phyloP scores from a whole-genome alignment of 2,329 filamentous ascomycete species.

The Xylariaceae sp. region DNA sequence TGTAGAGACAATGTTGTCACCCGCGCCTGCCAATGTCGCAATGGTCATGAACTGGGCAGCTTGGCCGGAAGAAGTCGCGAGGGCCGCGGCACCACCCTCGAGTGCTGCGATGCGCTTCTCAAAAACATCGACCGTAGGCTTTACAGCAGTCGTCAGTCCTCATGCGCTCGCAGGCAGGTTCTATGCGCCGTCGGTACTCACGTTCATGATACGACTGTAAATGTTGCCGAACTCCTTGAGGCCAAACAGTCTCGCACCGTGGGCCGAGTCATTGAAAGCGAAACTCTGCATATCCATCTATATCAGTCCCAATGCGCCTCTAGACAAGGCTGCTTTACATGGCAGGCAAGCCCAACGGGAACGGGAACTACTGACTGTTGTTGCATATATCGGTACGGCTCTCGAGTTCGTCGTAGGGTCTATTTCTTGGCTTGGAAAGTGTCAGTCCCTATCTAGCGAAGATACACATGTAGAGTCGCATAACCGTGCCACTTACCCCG shows the following conservation, averaged over 20 bases:
- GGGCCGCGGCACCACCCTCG: constrained; percentile 82
- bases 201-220: constrained; percentile 95
- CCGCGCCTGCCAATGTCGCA: constrained; percentile 73
- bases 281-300: constrained; percentile 63
- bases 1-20: constrained; percentile 91
- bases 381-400: constrained; percentile 93
- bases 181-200: too few species aligned
- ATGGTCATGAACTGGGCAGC: constrained; percentile 90
- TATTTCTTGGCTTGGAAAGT: constrained; percentile 60
- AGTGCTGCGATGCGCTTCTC: constrained; percentile 95
- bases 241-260: constrained; percentile 89
- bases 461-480: neutral
- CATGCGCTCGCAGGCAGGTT: too few species aligned
- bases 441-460: constrained; percentile 7
- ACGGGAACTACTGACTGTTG: constrained; percentile 50
- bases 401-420: constrained; percentile 80
- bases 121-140: constrained; percentile 92
- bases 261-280: constrained; percentile 92
- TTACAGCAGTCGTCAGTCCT: too few species aligned
- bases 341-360: neutral
- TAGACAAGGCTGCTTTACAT: neutral
- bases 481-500: constrained; percentile 54
- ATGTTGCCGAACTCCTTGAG: constrained; percentile 98
- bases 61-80: constrained; percentile 82
- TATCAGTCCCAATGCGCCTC: constrained; percentile 6